Evolutionary conservation across 2,329 filamentous ascomycete species (phyloP).

Genomic region (Colletotrichum simmondsii): DNA sequence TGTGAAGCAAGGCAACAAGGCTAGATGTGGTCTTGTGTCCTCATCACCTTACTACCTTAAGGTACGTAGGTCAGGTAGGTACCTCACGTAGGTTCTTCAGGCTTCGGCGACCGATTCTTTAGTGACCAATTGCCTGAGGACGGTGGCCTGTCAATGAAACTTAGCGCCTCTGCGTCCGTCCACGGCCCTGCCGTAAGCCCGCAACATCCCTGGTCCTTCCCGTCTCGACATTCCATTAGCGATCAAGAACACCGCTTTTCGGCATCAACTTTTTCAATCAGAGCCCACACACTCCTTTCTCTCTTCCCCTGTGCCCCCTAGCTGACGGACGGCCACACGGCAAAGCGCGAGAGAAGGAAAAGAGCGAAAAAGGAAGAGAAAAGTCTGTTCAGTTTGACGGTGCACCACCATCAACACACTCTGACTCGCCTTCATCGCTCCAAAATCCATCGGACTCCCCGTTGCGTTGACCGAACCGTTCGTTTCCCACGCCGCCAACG

Average conservation of each 20-base stretch:
- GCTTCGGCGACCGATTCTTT: conserved; percentile 8
- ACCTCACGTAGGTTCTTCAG: not conserved
- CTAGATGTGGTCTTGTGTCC: conserved; percentile 9
- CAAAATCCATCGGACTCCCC: not conserved
- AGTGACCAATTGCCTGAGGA: conserved; percentile 9
- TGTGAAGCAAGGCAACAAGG: conserved; percentile 13
- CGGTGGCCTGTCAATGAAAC: conserved; percentile 17
- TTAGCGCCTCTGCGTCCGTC: conserved; percentile 13
- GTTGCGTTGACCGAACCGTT: not conserved
- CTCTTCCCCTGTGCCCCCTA: not conserved
- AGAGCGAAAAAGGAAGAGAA: not conserved
- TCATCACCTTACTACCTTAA: too few species aligned
- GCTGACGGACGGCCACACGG: not conserved
- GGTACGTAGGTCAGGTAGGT: too few species aligned
- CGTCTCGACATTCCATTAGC: conserved; percentile 34
- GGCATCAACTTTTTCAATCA: not conserved
- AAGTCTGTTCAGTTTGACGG: not conserved
- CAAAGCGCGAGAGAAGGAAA: not conserved
- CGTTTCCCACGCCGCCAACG: not conserved
- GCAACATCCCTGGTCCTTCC: conserved; percentile 6
- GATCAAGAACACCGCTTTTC: conserved; percentile 4
- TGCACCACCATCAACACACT: not conserved
- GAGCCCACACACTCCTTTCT: not conserved
- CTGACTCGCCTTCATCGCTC: not conserved
- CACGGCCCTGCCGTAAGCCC: not conserved